A percentile compares a stretch with the other conserved stretches of the same genome.
phyloP scores from a whole-genome alignment of 1,284 basidiomycete species.

The Cryptococcus floricola region DNA sequence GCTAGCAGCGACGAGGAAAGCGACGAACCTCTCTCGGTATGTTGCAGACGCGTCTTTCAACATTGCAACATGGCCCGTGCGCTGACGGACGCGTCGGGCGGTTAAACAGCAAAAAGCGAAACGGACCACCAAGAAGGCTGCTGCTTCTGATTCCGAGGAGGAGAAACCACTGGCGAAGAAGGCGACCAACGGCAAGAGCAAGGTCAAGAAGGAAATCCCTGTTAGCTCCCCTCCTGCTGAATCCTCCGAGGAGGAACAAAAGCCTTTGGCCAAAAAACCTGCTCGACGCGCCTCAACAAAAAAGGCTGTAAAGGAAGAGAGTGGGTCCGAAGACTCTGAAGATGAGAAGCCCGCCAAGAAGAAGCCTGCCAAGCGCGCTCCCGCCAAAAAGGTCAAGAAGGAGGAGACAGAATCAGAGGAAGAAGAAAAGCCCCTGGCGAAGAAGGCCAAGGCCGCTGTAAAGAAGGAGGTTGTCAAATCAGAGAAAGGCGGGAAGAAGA shows the following conservation, averaged over 20 bases:
- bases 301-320: conserved; percentile 41
- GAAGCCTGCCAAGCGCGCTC: conserved; percentile 30
- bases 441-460: not conserved
- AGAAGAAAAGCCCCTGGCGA: conserved; percentile 50
- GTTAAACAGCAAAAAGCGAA: conserved; percentile 51
- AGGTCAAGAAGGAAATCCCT: not conserved
- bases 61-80: conserved; percentile 6
- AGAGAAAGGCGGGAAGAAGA: conserved; percentile 56
- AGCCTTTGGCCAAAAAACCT: conserved; percentile 56
- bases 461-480: not conserved
- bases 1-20: conserved; percentile 33
- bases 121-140: conserved; percentile 10
- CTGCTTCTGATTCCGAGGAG: not conserved
- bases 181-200: conserved; percentile 13
- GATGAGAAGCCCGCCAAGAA: conserved; percentile 47
- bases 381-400: conserved; percentile 48
- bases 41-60: conserved; percentile 1
- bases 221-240: not conserved
- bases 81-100: conserved; percentile 27
- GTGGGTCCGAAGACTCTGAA: conserved; percentile 58
- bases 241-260: conserved; percentile 56
- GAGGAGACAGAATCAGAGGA: conserved; percentile 56
- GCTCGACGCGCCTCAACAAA: conserved; percentile 11
- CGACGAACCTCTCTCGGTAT: conserved; percentile 24
- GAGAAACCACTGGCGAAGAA: not conserved